Evolutionary conservation across 768 basidiomycete genomes (phyloP).

Genomic region (Tylopilus sp.): DNA sequence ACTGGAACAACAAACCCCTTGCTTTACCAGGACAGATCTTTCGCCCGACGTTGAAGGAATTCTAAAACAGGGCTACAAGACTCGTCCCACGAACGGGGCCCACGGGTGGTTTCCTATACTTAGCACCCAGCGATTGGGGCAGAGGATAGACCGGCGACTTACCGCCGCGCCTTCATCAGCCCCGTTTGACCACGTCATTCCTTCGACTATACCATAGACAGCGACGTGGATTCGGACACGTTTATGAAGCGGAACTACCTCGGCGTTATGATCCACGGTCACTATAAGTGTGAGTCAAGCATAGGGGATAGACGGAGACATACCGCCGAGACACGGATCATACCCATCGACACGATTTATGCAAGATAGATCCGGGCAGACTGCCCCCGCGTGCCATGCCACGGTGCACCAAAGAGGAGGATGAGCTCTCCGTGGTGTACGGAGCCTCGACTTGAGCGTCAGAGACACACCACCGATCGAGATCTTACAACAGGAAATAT

Average conservation of each 20-base stretch:
- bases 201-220: not conserved
- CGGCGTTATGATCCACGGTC: not conserved
- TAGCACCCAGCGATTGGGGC: not conserved
- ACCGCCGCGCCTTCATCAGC: not conserved
- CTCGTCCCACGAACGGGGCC: conserved; percentile 9
- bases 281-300: not conserved
- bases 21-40: conserved; percentile 9
- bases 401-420: not conserved
- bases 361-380: not conserved
- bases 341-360: not conserved
- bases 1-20: not conserved
- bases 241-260: not conserved
- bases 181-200: not conserved
- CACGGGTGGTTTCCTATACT: not conserved
- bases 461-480: conserved; percentile 9
- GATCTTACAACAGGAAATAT: conserved; percentile 3
- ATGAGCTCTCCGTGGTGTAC: conserved; percentile 2
- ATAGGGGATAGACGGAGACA: not conserved
- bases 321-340: conserved; percentile 1
- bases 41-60: not conserved
- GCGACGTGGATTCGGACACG: not conserved
- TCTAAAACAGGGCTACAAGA: conserved; percentile 1
- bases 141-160: conserved; percentile 2
- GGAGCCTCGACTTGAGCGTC: conserved; percentile 16
- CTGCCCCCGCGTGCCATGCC: not conserved